Base-by-base conservation (phyloP, 139 green algal species). In the Eudorina sp. region DNA sequence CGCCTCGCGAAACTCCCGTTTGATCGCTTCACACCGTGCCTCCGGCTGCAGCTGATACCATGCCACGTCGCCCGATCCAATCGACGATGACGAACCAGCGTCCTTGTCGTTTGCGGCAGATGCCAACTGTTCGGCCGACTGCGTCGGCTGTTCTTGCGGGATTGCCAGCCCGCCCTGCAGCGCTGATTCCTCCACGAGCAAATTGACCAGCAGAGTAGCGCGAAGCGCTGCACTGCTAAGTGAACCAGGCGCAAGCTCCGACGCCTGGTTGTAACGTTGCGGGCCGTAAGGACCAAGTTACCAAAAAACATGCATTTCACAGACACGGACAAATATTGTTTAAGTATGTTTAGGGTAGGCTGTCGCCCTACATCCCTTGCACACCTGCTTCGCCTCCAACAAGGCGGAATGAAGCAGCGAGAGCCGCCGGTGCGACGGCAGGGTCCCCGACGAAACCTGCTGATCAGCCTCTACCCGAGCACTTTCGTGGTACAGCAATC, bases 401-500 rank as follows among this genome's bases (percentile, higher is more conserved):
- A 94, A 89, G 1, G 92, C 92, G 27, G 92, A 90, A 51, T 85
- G 89, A 38, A 96, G 88, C 53, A 96, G 88, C 45, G 88, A n/a
- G 38, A 94, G 75, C 21, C 94, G 90, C 51, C 55, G 34, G 51
- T 92, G 85, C 55, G 87, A 90, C 14, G 87, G 84, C 53, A 72
- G 76, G 1, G 76, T 53, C 34, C 76, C 78, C 41, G 48, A 69
- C 11, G 58, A 68, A 46, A 53, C 66, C 80, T 83, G 40, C 40
- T 86, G 43, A 45, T 73, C 55, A 36, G 53, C 83, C 27, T 93
- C 89, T 36, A 94, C 69, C 9, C 89, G 88, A 4, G 92, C 91
- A 38, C 91, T 91, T 79, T 96, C 94, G 76, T 96, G 94, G 69
- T 95, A 96, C 40, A 95, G 84, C 41, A 96, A 40, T 0, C 94